Conservation (phyloP, 2,329 filamentous ascomycete species). For the Tolypocladium pustulatum region DNA sequence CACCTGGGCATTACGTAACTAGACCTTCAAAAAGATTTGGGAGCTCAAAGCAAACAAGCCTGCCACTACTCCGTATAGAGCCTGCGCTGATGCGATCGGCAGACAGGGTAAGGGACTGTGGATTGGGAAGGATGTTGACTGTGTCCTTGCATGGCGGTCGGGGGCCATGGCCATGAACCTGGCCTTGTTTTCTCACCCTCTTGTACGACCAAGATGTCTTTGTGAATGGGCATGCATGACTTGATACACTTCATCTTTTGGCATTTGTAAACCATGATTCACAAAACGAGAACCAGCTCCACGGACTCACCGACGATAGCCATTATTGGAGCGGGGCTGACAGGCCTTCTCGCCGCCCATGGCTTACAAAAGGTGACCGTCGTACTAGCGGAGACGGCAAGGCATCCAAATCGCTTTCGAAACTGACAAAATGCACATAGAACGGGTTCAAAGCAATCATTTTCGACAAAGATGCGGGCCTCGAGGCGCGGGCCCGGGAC, state of each 20-base stretch:
- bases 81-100: background rate
- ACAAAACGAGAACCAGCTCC: conserved; percentile 3
- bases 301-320: conserved; percentile 15
- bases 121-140: background rate
- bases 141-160: background rate
- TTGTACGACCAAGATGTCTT: background rate
- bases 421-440: conserved; percentile 7
- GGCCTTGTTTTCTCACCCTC: conserved; percentile 30
- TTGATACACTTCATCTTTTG: background rate
- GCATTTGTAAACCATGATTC: background rate
- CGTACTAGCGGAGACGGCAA: background rate
- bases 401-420: background rate
- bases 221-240: background rate
- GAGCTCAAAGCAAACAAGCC: background rate
- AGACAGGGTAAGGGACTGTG: background rate
- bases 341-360: conserved; percentile 25
- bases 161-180: background rate
- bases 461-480: conserved; percentile 18
- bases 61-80: background rate
- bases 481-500: conserved; percentile 20
- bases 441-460: conserved; percentile 21
- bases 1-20: background rate
- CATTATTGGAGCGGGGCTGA: conserved; percentile 26
- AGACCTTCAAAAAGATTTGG: background rate
- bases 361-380: conserved; percentile 20